Evolutionary conservation across 1,139 yeast genomes (phyloP).

Genomic region (Pichia sp.): DNA sequence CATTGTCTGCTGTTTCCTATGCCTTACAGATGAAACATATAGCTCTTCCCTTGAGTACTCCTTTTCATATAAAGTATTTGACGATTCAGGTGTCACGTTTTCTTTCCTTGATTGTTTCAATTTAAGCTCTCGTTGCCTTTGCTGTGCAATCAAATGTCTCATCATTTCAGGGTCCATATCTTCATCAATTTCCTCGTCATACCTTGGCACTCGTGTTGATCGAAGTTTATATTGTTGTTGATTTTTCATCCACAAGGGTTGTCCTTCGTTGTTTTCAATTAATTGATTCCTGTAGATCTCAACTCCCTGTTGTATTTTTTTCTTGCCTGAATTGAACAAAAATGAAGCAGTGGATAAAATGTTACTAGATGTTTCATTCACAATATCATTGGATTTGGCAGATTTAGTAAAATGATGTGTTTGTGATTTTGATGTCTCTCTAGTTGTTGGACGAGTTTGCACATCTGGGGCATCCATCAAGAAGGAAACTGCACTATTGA

Average conservation of each 20-base stretch:
- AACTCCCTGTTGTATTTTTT: conserved; percentile 57
- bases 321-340: conserved; percentile 52
- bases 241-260: conserved; percentile 78
- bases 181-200: conserved; percentile 12
- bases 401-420: conserved; percentile 6
- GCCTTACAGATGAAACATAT: too few relatives aligned
- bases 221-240: conserved; percentile 43
- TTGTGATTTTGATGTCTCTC: conserved; percentile 26
- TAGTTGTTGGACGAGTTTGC: too few relatives aligned
- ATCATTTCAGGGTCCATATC: conserved; percentile 41
- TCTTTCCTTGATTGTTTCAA: conserved; percentile 6
- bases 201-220: conserved; percentile 30
- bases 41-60: too few relatives aligned
- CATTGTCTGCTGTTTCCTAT: too few relatives aligned
- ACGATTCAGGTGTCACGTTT: background rate
- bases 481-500: conserved; percentile 60
- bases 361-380: conserved; percentile 57
- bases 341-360: conserved; percentile 57
- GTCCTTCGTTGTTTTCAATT: conserved; percentile 32
- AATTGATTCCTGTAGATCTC: conserved; percentile 46
- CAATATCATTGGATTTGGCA: conserved; percentile 32
- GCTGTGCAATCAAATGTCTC: conserved; percentile 34
- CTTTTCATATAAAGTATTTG: background rate
- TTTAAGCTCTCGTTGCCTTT: conserved; percentile 33
- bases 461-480: conserved; percentile 58